Base-by-base conservation (phyloP, 2,329 filamentous ascomycete genomes). In the Claviceps sp. region DNA sequence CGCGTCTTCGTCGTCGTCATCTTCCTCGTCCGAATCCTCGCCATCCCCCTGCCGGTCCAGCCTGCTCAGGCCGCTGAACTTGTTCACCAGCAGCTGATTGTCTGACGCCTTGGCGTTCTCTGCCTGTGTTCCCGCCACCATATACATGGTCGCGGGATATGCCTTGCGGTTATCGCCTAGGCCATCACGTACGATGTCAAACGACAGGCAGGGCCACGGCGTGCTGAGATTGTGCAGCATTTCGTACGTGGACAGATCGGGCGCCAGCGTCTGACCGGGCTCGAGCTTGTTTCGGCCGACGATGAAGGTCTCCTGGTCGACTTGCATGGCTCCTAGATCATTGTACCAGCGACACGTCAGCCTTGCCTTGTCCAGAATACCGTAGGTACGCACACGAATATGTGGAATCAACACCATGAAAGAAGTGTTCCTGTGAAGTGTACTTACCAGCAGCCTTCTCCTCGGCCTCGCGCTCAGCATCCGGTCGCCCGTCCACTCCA, bases 131-230 rank as follows among this genome's bases (percentile, higher is more conserved):
- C 93, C 93, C 18, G 89, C 84, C 36, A 97, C 90, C 11, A 90
- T 85, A 71, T 97, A 98, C 71, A 96, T 85, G 54, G 91, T 96
- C 49, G 89, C 89, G 26, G 93, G 93, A 69, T 94, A 98, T n/a
- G 85, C 83, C 67, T 85, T 94, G 63, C 93, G 85, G 68, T 89
- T 83, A 65, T 95, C 85, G 59, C 93, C 93, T 18, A 98, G 78
- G 50, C 77, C 76, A 70, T 98, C 93, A 61, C 78, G 84, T 56
- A 98, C 70, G 54, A 98, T 85, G 66, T 97, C 93, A 69, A 96
- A 95, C 2, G 91, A 97, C 16, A 98, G 78, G 66, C 93, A 98
- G 3, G 93, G 93, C 93, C 93, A 98, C 1, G 89, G 89, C 7
- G 90, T 90, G 68, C 86, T 93, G 57, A 98, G 79, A 55, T 82